Percentiles rank a stretch among this genome's conserved stretches.
phyloP scores from a whole-genome alignment of 306 rosid genomes.

The Hylodesmum podocarpum region DNA sequence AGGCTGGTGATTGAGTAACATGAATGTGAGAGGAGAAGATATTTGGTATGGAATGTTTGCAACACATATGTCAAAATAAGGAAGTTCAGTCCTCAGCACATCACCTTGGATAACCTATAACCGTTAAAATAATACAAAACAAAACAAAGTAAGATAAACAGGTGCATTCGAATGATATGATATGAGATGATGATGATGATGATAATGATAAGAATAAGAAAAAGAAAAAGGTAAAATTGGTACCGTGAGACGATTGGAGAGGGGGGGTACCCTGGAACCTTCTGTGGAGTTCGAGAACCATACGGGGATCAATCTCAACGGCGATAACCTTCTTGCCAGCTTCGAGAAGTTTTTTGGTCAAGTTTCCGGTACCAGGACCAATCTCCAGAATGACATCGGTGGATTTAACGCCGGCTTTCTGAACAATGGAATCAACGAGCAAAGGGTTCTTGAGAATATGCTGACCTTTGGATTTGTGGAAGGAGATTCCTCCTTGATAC shows the following conservation, averaged over 20 bases:
- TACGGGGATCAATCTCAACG: slow-evolving; percentile 83
- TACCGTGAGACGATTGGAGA: slow-evolving; percentile 68
- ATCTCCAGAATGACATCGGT: slow-evolving; percentile 49
- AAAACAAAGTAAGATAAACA: neutral
- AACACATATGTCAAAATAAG: slow-evolving; percentile 87
- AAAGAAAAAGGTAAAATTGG: neutral
- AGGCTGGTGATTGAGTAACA: slow-evolving; percentile 75
- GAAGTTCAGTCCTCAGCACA: slow-evolving; percentile 84
- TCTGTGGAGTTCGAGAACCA: slow-evolving; percentile 84
- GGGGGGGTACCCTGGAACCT: slow-evolving; percentile 82
- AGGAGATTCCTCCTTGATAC: slow-evolving; percentile 46
- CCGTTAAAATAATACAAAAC: neutral
- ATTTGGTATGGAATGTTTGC: slow-evolving; percentile 96
- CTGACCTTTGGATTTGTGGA: slow-evolving; percentile 50
- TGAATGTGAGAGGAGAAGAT: slow-evolving; percentile 96
- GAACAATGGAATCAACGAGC: slow-evolving; percentile 43
- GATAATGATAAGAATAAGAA: too few relatives aligned
- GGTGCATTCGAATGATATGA: too few relatives aligned
- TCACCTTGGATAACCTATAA: slow-evolving; percentile 82
- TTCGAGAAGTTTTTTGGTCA: slow-evolving; percentile 51
- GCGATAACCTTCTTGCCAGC: slow-evolving; percentile 77
- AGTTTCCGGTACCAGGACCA: slow-evolving; percentile 54
- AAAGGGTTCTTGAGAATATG: slow-evolving; percentile 49
- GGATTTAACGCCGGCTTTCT: slow-evolving; percentile 46
- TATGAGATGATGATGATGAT: too few relatives aligned